phyloP scores from a whole-genome alignment of 2,329 filamentous ascomycete species.

The Pseudocercospora crystallina region DNA sequence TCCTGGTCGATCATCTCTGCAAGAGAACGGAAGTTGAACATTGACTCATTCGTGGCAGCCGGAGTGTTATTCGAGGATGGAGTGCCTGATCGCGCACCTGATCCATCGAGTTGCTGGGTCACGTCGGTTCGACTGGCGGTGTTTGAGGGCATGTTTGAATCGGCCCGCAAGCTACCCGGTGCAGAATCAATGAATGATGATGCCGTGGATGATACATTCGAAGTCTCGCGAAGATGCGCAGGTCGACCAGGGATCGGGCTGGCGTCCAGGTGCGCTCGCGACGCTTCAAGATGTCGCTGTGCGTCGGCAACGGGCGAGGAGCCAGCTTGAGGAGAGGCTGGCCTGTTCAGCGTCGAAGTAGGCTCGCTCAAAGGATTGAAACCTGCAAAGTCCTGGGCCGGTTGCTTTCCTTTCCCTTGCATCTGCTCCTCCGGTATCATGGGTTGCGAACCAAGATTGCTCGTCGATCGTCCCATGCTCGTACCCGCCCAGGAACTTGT shows the following conservation, averaged over 20 bases:
- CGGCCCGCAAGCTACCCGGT: conserved; percentile 38
- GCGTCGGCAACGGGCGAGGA: conserved; percentile 32
- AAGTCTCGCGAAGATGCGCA: conserved; percentile 73
- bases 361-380: conserved; percentile 46
- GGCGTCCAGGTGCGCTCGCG: conserved; percentile 43
- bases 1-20: conserved; percentile 76
- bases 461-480: conserved; percentile 41
- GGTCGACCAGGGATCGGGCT: conserved; percentile 26
- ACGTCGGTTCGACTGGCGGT: conserved; percentile 58
- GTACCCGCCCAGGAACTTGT: conserved; percentile 33
- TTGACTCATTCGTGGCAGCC: conserved; percentile 63
- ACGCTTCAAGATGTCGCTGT: conserved; percentile 48
- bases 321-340: conserved; percentile 23
- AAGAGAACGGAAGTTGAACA: conserved; percentile 90
- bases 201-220: conserved; percentile 78
- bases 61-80: conserved; percentile 42
- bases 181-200: conserved; percentile 73
- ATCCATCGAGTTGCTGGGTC: conserved; percentile 15
- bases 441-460: conserved; percentile 52
- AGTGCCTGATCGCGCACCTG: conserved; percentile 32
- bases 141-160: conserved; percentile 40
- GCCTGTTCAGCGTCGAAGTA: conserved; percentile 42
- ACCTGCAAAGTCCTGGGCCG: conserved; percentile 43
- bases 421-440: conserved; percentile 38
- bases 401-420: conserved; percentile 50